These are phyloP conservation scores for Clitoria ternatea DNA, from an alignment of 306 rosid genomes.

Conservation along the genomic window DNA sequence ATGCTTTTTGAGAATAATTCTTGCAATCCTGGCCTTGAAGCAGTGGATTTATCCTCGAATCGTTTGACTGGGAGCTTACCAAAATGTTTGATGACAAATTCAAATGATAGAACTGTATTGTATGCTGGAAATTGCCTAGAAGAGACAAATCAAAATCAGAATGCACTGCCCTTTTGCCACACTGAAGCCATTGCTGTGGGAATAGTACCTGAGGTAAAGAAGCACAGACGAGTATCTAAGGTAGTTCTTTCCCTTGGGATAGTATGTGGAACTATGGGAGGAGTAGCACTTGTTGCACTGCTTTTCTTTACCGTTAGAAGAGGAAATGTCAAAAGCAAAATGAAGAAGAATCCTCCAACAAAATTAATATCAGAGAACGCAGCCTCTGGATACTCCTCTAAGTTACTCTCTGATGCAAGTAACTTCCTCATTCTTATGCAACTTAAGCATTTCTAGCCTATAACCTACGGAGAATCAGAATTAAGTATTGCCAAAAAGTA, in stretches of 20 bases:
- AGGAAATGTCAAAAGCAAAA: constrained; percentile 22
- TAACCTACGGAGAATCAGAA: not conserved
- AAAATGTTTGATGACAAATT: constrained; percentile 44
- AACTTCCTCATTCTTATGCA: constrained; percentile 22
- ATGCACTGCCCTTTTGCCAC: constrained; percentile 52
- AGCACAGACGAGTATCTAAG: constrained; percentile 43
- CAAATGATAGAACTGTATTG: constrained; percentile 35
- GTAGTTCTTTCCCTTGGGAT: constrained; percentile 37
- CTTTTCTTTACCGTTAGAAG: constrained; percentile 47
- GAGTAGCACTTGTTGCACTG: constrained; percentile 34
- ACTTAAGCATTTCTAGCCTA: not conserved
- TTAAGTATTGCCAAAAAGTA: not conserved
- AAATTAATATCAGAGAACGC: constrained; percentile 59
- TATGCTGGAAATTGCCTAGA: constrained; percentile 66
- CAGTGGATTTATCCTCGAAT: constrained; percentile 80
- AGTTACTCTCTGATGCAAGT: constrained; percentile 72
- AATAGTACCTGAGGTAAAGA: constrained; percentile 53
- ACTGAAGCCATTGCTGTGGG: constrained; percentile 96
- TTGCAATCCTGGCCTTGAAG: constrained; percentile 56
- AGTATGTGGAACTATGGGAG: constrained; percentile 54
- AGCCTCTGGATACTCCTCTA: constrained; percentile 64
- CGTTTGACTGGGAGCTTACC: constrained; percentile 79
- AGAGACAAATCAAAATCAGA: constrained; percentile 49
- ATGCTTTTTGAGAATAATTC: constrained; percentile 67
- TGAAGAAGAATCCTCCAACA: constrained; percentile 52